Evolutionary conservation across 2,329 filamentous ascomycete genomes (phyloP), one percentile per base, ranked within the genome.

Genomic region (Lachnellula hyalina): DNA sequence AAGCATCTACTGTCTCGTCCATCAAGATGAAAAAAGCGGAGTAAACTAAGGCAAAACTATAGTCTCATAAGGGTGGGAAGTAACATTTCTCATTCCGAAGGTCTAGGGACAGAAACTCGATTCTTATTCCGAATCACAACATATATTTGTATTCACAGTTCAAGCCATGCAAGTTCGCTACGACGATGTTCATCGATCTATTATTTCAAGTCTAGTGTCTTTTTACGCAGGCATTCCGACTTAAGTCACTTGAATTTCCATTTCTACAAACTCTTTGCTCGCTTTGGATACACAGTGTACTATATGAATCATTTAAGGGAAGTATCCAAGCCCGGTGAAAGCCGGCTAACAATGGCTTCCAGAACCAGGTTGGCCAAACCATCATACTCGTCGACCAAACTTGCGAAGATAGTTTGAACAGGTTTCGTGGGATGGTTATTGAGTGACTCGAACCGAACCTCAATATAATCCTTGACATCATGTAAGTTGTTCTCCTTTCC

Each of bases 401-500:
- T 54, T 12, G 46, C 45, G 42, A 45, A 49, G 21, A 49, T n/a
- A 12, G 28, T 45, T 15, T 9, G 49, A 38, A 54, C n/a, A 5
- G 15, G 23, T 34, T 32, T 45, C 8, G 7, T 12, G 6, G 25
- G 12, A 25, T 45, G 28, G 7, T 11, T 46, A 9, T 40, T 40
- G 9, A 46, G 19, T 5, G n/a, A 38, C 25, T 47, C 21, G 35
- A 54, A 51, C 8, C 21, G 35, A 45, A 17, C 9, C 9, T 44
- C 32, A 15, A 54, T 54, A 49, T 40, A 46, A 14, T 7, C 8
- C 9, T 49, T 54, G 14, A 56, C 54, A 23, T 44, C 54, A 11
- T 49, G 34, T 25, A 53, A 8, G 28, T 23, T 17, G 3, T 35
- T 35, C 15, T 28, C 41, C 56, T 51, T 68, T 75, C 77, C 82